Conservation (phyloP, 2,329 filamentous ascomycete genomes). For the Dactylellina drechsleri region DNA sequence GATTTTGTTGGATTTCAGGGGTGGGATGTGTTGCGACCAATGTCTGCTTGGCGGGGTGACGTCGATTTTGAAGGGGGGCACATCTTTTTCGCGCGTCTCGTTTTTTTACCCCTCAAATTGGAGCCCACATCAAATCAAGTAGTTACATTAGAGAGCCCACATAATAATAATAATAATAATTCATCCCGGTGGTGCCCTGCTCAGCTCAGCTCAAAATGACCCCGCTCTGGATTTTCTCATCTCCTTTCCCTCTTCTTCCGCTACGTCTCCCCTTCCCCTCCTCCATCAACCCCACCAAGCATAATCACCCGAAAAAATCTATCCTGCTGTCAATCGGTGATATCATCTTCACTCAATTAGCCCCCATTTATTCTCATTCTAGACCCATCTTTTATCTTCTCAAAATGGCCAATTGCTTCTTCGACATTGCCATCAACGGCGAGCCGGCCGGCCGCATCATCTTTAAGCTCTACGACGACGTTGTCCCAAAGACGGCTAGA, state of each 20-base stretch:
- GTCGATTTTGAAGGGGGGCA: background rate
- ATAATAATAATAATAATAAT: too few species aligned
- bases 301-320: conserved; percentile 5
- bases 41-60: too few species aligned
- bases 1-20: too few species aligned
- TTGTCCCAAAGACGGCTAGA: conserved; percentile 81
- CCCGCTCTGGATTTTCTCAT: conserved; percentile 23
- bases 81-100: background rate
- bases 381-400: conserved; percentile 2
- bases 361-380: conserved; percentile 6
- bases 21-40: too few species aligned
- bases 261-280: conserved; percentile 17
- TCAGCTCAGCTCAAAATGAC: conserved; percentile 24
- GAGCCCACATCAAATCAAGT: too few species aligned
- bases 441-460: conserved; percentile 74
- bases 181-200: background rate
- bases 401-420: conserved; percentile 48
- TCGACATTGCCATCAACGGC: conserved; percentile 30
- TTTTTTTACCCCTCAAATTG: conserved; percentile 1
- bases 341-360: conserved; percentile 15
- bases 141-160: too few species aligned
- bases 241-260: conserved; percentile 23
- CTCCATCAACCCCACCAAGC: conserved; percentile 18
- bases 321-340: conserved; percentile 3
- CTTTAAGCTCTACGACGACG: conserved; percentile 86